phyloP scores from a whole-genome alignment of 176 grass and related monocot genomes.

The Themeda triandra region DNA sequence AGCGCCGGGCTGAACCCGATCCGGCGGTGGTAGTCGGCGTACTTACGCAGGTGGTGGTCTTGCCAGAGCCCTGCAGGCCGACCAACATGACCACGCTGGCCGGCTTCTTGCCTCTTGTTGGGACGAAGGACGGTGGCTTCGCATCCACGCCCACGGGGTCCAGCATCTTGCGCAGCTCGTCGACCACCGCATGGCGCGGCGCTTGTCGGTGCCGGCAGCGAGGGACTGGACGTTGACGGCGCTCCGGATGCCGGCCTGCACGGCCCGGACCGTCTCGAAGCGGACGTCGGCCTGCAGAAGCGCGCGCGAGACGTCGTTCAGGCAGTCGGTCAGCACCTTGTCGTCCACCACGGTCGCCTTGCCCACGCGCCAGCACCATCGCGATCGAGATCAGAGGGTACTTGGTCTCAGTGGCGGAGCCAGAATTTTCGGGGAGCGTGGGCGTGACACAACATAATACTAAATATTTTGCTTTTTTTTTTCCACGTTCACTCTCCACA shows the following conservation, averaged over 20 bases:
- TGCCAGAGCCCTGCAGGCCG: not conserved
- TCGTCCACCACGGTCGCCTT: no score
- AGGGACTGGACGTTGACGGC: not conserved
- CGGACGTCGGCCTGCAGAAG: not conserved
- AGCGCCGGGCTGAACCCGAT: not conserved
- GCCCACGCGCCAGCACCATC: no score
- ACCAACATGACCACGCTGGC: not conserved
- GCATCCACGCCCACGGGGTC: no score
- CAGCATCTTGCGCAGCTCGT: not conserved
- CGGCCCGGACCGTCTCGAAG: not conserved
- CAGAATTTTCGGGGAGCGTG: no score
- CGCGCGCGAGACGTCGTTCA: not conserved
- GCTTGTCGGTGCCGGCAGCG: no score
- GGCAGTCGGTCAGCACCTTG: not conserved
- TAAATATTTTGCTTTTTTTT: no score
- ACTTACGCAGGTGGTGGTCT: constrained; percentile 1
- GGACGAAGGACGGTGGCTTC: no score
- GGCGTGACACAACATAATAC: no score
- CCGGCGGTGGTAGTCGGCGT: not conserved
- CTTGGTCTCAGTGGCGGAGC: no score
- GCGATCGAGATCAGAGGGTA: no score
- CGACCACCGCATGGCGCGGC: not conserved
- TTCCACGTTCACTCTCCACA: no score
- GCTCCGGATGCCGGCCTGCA: not conserved
- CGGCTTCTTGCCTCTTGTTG: no score